A percentile compares a stretch with the other conserved stretches of the same genome.
Evolutionary conservation across 768 basidiomycete species (phyloP).

Genomic region (Podaxis sp.): DNA sequence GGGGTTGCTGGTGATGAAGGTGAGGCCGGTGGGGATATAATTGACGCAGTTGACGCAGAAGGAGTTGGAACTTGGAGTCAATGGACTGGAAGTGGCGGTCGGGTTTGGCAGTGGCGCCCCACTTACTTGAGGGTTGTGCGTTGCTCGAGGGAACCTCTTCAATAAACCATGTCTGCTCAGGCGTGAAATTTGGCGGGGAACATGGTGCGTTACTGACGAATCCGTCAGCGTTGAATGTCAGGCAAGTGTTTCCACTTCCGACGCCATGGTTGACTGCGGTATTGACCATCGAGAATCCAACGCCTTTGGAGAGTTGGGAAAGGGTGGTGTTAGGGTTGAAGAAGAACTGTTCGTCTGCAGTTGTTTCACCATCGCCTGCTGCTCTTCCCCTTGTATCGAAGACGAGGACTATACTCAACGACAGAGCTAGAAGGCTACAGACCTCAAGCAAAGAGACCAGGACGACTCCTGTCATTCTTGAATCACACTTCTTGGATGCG

Average conservation of each 20-base stretch:
- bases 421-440: background rate
- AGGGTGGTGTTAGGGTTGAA: constrained; percentile 19
- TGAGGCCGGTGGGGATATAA: no score
- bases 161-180: constrained; percentile 23
- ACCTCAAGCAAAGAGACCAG: constrained; percentile 25
- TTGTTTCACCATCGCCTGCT: constrained; percentile 24
- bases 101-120: background rate
- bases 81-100: background rate
- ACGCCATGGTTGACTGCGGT: constrained; percentile 20
- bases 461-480: constrained; percentile 21
- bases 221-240: constrained; percentile 21
- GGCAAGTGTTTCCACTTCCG: constrained; percentile 22
- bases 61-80: no score
- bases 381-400: constrained; percentile 21
- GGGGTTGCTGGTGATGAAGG: background rate
- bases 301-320: constrained; percentile 10
- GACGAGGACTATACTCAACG: background rate
- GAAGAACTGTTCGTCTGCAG: constrained; percentile 22
- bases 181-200: constrained; percentile 21
- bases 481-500: constrained; percentile 21
- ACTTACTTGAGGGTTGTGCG: background rate
- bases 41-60: no score
- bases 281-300: constrained; percentile 14
- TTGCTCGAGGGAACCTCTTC: background rate
- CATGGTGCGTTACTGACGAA: constrained; percentile 24